These are phyloP conservation scores for Cicer judaicum DNA, from an alignment of 306 rosid species.

Conservation along the genomic window DNA sequence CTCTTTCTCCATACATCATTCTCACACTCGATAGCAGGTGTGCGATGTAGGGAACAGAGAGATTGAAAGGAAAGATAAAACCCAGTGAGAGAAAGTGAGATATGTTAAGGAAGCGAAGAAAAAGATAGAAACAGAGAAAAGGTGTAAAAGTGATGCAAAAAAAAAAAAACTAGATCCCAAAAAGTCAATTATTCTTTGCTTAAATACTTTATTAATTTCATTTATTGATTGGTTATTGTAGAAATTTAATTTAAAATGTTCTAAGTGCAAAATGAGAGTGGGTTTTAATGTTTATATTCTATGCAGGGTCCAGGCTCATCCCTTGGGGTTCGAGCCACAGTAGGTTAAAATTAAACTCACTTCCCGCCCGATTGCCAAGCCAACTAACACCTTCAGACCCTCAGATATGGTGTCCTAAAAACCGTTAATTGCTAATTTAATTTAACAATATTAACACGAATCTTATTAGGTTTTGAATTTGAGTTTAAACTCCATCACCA, in stretches of 20 bases:
- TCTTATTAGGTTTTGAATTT: slow-evolving; percentile 8
- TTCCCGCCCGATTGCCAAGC: neutral
- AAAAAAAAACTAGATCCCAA: no score
- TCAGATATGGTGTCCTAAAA: neutral
- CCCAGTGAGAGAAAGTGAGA: no score
- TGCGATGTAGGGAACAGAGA: no score
- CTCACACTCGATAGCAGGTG: no score
- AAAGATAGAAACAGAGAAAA: no score
- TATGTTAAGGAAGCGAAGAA: no score
- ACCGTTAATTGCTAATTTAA: neutral
- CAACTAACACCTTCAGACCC: neutral
- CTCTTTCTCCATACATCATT: no score
- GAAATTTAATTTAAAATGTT: neutral
- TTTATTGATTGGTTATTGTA: neutral
- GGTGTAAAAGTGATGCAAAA: no score
- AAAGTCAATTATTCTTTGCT: neutral
- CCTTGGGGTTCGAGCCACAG: neutral
- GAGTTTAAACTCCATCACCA: neutral
- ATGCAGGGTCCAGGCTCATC: neutral
- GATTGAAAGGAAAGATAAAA: no score
- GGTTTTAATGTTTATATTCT: neutral
- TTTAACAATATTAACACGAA: neutral
- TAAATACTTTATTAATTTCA: neutral
- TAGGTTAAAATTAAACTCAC: neutral
- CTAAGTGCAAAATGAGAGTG: neutral